phyloP scores from a whole-genome alignment of 306 rosid species.

The Prunus davidiana region DNA sequence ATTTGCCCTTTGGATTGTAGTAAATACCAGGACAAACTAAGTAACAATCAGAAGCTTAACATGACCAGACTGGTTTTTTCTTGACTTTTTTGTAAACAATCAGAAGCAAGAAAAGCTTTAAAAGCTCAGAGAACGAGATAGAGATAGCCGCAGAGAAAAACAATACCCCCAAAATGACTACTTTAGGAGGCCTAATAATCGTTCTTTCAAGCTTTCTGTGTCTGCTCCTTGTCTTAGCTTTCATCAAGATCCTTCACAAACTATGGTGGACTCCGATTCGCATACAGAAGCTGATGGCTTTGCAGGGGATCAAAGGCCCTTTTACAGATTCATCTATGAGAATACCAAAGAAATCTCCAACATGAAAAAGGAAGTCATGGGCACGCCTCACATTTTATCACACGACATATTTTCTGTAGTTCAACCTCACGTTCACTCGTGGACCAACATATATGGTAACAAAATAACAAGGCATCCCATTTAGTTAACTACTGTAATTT shows the following conservation, averaged over 20 bases:
- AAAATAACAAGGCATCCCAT: not conserved
- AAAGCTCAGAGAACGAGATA: no score
- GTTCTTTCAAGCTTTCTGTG: not conserved
- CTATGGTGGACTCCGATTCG: slow-evolving; percentile 5
- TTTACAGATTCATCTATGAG: not conserved
- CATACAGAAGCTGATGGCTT: not conserved
- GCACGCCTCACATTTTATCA: not conserved
- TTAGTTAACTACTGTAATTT: no score
- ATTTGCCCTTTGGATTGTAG: no score
- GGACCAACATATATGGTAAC: not conserved
- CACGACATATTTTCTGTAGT: not conserved
- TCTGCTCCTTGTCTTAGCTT: not conserved
- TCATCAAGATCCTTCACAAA: not conserved
- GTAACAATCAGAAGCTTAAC: no score
- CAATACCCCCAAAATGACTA: not conserved
- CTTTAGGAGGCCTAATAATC: not conserved
- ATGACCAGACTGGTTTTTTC: no score
- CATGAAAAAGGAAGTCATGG: not conserved
- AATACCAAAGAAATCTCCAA: not conserved
- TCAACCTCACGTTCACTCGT: not conserved
- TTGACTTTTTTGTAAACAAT: no score
- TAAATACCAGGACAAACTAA: no score
- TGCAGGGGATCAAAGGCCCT: slow-evolving; percentile 2
- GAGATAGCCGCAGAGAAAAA: no score
- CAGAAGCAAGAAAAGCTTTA: no score